These are phyloP conservation scores for Castanospermum australe DNA, from an alignment of 306 rosid species.

Conservation along the genomic window DNA sequence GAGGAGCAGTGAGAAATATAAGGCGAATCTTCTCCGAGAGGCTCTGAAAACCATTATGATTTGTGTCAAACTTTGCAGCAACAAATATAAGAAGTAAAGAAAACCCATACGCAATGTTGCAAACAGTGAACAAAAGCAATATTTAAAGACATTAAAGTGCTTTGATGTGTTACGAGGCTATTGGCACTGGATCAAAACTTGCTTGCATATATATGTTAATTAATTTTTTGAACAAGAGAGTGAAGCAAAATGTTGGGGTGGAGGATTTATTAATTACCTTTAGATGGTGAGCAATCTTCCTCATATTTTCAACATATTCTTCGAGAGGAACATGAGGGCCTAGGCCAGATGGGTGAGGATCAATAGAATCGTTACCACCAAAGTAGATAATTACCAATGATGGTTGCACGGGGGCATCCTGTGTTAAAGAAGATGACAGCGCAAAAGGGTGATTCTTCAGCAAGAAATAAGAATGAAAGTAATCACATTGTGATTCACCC, in stretches of 20 bases:
- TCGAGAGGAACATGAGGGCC: slow-evolving; percentile 71
- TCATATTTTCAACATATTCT: slow-evolving; percentile 76
- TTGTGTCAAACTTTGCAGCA: slow-evolving; percentile 13
- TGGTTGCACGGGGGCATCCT: slow-evolving; percentile 71
- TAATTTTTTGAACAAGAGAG: no score
- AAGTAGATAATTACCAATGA: slow-evolving; percentile 79
- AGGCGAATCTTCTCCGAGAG: slow-evolving; percentile 63
- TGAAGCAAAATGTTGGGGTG: no score
- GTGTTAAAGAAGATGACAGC: not conserved
- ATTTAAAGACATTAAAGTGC: not conserved
- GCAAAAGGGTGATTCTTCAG: not conserved
- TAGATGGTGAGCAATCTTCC: slow-evolving; percentile 58
- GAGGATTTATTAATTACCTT: slow-evolving; percentile 47
- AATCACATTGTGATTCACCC: not conserved
- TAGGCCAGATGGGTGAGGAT: slow-evolving; percentile 56
- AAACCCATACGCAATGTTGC: not conserved
- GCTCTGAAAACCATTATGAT: slow-evolving; percentile 35
- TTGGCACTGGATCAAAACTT: not conserved
- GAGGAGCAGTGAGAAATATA: slow-evolving; percentile 68
- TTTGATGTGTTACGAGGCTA: not conserved
- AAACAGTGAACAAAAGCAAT: not conserved
- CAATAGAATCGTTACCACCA: slow-evolving; percentile 78
- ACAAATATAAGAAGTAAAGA: not conserved
- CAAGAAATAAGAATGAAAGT: not conserved
- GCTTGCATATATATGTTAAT: no score